Conservation (phyloP, 371 early-diverging fungal species). For the Mortierella sp. region DNA sequence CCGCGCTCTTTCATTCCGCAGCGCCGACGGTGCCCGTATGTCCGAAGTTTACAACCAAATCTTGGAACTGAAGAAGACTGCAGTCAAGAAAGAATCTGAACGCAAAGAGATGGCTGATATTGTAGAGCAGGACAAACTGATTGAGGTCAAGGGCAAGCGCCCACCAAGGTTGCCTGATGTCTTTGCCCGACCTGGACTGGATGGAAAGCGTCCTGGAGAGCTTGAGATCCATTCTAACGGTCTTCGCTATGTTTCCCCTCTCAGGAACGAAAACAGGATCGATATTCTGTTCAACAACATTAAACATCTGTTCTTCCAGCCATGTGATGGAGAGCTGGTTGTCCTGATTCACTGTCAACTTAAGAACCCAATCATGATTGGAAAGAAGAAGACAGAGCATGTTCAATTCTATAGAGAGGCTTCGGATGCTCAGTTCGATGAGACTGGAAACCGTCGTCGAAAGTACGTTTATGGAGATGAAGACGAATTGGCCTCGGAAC, state of each 20-base stretch:
- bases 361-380: conserved; percentile 96
- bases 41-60: conserved; percentile 88
- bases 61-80: conserved; percentile 90
- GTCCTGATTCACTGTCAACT: conserved; percentile 98
- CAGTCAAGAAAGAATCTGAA: conserved; percentile 90
- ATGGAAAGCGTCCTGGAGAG: conserved; percentile 93
- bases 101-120: conserved; percentile 96
- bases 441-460: conserved; percentile 96
- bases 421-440: conserved; percentile 94
- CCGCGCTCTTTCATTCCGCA: conserved; percentile 91
- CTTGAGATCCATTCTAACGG: conserved; percentile 96
- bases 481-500: conserved; percentile 96
- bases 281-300: conserved; percentile 98
- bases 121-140: conserved; percentile 93
- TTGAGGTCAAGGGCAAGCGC: conserved; percentile 83
- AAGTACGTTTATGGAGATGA: conserved; percentile 95
- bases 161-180: conserved; percentile 89
- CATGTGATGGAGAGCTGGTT: conserved; percentile 96
- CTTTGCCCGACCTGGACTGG: conserved; percentile 87
- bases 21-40: conserved; percentile 87
- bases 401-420: conserved; percentile 99
- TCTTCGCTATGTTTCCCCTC: conserved; percentile 87
- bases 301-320: conserved; percentile 98
- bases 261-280: conserved; percentile 85
- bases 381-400: conserved; percentile 98